Base-by-base conservation (phyloP, 495 filamentous ascomycete species). In the Penicillium paradoxum region DNA sequence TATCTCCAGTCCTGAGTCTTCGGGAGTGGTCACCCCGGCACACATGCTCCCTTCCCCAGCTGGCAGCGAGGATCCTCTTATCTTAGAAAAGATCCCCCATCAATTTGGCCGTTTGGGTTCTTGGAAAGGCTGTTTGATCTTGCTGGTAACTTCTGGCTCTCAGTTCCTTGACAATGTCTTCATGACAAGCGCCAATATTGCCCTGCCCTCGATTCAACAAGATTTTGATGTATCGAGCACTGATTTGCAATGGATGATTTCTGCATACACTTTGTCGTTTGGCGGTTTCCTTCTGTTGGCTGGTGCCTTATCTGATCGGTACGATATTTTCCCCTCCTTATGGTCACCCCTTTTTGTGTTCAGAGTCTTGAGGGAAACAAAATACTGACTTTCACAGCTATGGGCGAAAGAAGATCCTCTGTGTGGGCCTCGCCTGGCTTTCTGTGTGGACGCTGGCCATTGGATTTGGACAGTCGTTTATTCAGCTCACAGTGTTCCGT, bases 221-320 rank as follows among this genome's bases (percentile, higher is more conserved):
- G 68, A 68, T n/a, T 71, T 71, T 19, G 54, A 54, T 6, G 66
- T 68, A 6, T 62, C 64, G 15, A 64, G 55, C 33, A 68, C 58
- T n/a, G 59, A 69, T 13, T 38, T 71, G 52, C 68, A 71, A 52
- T 71, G 68, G 68, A 71, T 71, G 66, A 69, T 71, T 11, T 71
- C 68, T 4, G 68, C 68, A 37, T 71, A 71, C 36, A 71, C 68
- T 8, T 52, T 71, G 45, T 62, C 64, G 1, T 71, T 71, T 62
- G 68, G 68, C 19, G 68, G 68, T 1, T 69, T 71, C 37, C 56
- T 71, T 7, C 36, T 71, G 6, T 41, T 71, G 4, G 66, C 68
- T 15, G 68, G 68, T 30, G 65, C 62, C 21, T 57, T 71, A 8
- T 71, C 68, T 15, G 68, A 71, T 49, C 60, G 68, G 68, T 71